Percentiles rank a stretch among this genome's conserved stretches.
phyloP scores from a whole-genome alignment of 768 basidiomycete genomes.

The Tricholoma bakamatsutake region DNA sequence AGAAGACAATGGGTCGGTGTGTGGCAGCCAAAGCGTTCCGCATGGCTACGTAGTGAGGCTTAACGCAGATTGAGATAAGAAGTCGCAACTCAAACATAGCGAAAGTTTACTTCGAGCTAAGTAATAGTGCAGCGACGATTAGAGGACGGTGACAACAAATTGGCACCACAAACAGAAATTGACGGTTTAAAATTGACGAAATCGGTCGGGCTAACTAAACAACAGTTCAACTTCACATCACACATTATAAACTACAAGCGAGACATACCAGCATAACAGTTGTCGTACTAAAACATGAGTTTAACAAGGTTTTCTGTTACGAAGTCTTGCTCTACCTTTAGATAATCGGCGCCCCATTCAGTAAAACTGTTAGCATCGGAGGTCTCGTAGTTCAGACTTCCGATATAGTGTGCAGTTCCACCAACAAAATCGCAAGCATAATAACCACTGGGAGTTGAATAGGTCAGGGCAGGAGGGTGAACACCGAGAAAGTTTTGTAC shows the following conservation, averaged over 20 bases:
- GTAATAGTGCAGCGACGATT: not conserved
- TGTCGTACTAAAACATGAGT: constrained; percentile 32
- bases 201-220: constrained; percentile 32
- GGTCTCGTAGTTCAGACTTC: constrained; percentile 40
- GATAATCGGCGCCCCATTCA: constrained; percentile 41
- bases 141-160: not conserved
- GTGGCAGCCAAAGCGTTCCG: constrained; percentile 38
- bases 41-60: constrained; percentile 42
- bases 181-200: constrained; percentile 42
- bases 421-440: constrained; percentile 42
- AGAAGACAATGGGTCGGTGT: constrained; percentile 42
- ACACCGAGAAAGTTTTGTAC: constrained; percentile 16
- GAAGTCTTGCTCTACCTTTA: constrained; percentile 27
- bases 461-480: not conserved
- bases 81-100: not conserved
- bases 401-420: constrained; percentile 38
- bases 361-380: constrained; percentile 43
- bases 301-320: not conserved
- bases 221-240: too few species aligned
- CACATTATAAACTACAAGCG: not conserved
- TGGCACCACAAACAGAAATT: constrained; percentile 25
- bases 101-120: constrained; percentile 29
- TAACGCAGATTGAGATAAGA: not conserved
- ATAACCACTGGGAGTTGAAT: constrained; percentile 26
- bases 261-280: constrained; percentile 38